Evolutionary conservation across 2,329 filamentous ascomycete genomes (phyloP).

Genomic region (Xylaria digitata): DNA sequence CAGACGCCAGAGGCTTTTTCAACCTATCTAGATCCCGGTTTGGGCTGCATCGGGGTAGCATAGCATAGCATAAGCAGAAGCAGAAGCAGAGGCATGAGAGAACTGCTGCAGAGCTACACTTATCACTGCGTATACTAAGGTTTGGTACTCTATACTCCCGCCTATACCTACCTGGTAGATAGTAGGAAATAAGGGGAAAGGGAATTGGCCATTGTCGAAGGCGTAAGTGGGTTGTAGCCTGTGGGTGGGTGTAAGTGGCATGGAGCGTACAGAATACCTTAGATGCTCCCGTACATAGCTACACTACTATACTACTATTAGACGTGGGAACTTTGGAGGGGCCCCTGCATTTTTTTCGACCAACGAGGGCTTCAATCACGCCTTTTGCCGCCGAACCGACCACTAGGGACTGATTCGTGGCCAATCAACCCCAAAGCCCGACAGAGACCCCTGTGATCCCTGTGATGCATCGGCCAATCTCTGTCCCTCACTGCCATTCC

Average conservation of each 20-base stretch:
- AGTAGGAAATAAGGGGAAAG: background rate
- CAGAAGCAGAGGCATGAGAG: background rate
- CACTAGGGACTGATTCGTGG: slow-evolving; percentile 43
- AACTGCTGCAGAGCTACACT: slow-evolving; percentile 27
- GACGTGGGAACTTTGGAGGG: slow-evolving; percentile 26
- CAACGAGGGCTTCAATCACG: slow-evolving; percentile 48
- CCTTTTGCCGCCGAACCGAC: slow-evolving; percentile 51
- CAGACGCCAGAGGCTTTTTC: slow-evolving; percentile 20
- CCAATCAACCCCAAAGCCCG: slow-evolving; percentile 48
- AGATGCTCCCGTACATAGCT: too few relatives aligned
- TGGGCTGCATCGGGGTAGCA: slow-evolving; percentile 29
- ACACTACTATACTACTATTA: too few relatives aligned
- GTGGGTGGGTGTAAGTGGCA: background rate
- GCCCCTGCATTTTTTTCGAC: slow-evolving; percentile 43
- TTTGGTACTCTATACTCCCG: slow-evolving; percentile 13
- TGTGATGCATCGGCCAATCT: slow-evolving; percentile 41
- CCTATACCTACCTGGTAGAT: background rate
- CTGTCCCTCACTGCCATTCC: slow-evolving; percentile 53
- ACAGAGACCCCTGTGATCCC: slow-evolving; percentile 29
- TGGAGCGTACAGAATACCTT: too few relatives aligned
- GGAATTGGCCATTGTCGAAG: background rate
- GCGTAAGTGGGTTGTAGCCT: too few relatives aligned
- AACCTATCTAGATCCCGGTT: slow-evolving; percentile 29
- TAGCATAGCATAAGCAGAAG: slow-evolving; percentile 18
- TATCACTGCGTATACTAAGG: background rate